These are phyloP conservation scores for Adansonia rubrostipa DNA, from an alignment of 441 rosid species.

Conservation along the genomic window DNA sequence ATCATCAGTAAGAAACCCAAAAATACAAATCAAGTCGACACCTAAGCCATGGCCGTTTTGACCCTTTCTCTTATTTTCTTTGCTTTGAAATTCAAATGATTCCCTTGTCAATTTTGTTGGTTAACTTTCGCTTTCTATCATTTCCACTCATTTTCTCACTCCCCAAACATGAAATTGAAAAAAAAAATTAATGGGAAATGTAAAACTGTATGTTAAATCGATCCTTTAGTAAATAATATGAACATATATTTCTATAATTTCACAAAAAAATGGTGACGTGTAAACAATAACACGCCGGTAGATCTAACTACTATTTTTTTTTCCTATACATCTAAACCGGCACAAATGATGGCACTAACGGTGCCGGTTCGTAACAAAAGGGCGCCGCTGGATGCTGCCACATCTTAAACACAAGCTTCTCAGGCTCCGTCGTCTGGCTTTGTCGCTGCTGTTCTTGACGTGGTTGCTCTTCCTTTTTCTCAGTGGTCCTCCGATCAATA, in stretches of 20 bases:
- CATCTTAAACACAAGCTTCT: slow-evolving; percentile 58
- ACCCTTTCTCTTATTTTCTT: neutral
- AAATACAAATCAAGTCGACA: neutral
- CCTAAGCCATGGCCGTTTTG: neutral
- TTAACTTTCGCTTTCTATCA: neutral
- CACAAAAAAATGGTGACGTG: neutral
- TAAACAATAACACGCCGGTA: slow-evolving; percentile 27
- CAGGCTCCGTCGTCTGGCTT: slow-evolving; percentile 31
- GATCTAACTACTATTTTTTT: slow-evolving; percentile 24
- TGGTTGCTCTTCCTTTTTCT: slow-evolving; percentile 33
- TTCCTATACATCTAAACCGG: slow-evolving; percentile 46
- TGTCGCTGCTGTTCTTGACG: slow-evolving; percentile 27
- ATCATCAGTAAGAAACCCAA: neutral
- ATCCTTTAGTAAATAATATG: neutral
- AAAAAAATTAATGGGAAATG: neutral
- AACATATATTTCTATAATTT: slow-evolving; percentile 4
- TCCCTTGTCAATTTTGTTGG: neutral
- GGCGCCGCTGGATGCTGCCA: slow-evolving; percentile 99
- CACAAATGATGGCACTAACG: slow-evolving; percentile 58
- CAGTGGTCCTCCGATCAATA: slow-evolving; percentile 32
- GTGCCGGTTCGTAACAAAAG: slow-evolving; percentile 54
- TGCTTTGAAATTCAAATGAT: neutral
- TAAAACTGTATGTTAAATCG: neutral
- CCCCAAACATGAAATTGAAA: neutral
- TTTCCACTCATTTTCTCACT: slow-evolving; percentile 21